phyloP scores from a whole-genome alignment of 1,284 basidiomycete genomes.

The Tilletia indica region DNA sequence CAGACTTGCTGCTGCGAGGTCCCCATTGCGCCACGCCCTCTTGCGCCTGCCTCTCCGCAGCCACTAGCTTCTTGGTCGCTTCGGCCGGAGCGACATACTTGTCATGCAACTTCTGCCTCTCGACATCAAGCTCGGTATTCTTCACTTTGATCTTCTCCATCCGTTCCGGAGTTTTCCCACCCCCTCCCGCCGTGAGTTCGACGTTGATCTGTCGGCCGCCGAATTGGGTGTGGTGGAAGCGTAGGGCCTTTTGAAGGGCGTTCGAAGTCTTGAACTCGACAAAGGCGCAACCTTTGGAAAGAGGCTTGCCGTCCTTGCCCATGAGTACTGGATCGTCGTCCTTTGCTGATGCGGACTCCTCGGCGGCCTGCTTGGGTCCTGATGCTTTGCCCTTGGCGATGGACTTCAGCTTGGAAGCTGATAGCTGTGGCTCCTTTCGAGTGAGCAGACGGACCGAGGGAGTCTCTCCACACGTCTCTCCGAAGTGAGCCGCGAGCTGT shows the following conservation, averaged over 20 bases:
- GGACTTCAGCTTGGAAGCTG: slow-evolving; percentile 51
- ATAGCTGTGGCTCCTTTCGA: slow-evolving; percentile 37
- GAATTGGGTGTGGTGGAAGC: slow-evolving; percentile 52
- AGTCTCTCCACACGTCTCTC: slow-evolving; percentile 45
- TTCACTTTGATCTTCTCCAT: slow-evolving; percentile 51
- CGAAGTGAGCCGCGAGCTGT: slow-evolving; percentile 47
- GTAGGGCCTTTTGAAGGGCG: slow-evolving; percentile 48
- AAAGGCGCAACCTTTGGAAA: slow-evolving; percentile 53
- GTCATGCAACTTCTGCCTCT: slow-evolving; percentile 46
- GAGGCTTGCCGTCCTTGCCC: slow-evolving; percentile 24
- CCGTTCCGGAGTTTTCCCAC: slow-evolving; percentile 43
- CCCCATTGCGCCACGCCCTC: slow-evolving; percentile 10
- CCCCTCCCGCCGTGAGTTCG: slow-evolving; percentile 53
- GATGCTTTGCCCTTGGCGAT: slow-evolving; percentile 53
- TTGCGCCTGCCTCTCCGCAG: neutral
- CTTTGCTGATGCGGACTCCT: neutral
- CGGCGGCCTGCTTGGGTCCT: slow-evolving; percentile 30
- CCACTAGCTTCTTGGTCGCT: slow-evolving; percentile 13
- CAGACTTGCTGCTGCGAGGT: neutral
- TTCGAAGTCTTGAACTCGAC: slow-evolving; percentile 43
- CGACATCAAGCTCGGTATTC: slow-evolving; percentile 49
- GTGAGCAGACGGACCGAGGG: slow-evolving; percentile 51
- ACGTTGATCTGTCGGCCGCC: slow-evolving; percentile 54
- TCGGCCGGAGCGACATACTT: slow-evolving; percentile 48
- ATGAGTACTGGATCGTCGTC: neutral